These are phyloP conservation scores for Alternaria triticimaculans DNA, from an alignment of 2,329 filamentous ascomycete genomes.

Conservation along the genomic window DNA sequence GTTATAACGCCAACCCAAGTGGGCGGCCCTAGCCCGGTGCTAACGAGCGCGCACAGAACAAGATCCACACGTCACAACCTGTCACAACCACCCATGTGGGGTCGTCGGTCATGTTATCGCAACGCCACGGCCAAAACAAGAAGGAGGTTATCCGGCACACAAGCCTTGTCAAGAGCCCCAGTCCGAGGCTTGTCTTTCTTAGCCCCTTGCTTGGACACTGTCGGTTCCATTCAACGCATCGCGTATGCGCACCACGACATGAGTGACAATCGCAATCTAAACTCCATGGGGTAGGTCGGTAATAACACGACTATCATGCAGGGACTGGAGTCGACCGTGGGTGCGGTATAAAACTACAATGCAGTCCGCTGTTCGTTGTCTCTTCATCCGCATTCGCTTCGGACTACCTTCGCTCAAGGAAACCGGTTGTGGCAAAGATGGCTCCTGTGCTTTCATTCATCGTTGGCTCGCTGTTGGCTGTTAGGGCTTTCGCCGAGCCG, in stretches of 20 bases:
- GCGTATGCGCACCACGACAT: not conserved
- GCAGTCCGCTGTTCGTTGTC: not conserved
- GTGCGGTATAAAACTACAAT: conserved; percentile 4
- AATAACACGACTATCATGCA: conserved; percentile 1
- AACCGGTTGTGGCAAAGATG: conserved; percentile 23
- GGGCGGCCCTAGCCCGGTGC: not conserved
- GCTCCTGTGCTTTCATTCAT: conserved; percentile 32
- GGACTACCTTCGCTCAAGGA: conserved; percentile 15
- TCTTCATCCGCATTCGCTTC: conserved; percentile 12
- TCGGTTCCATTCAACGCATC: not conserved
- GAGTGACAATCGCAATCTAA: not conserved
- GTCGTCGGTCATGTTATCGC: conserved; percentile 8
- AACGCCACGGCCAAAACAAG: conserved; percentile 9
- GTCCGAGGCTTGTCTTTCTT: conserved; percentile 16
- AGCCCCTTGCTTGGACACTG: conserved; percentile 7
- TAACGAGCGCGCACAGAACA: not conserved
- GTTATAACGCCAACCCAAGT: conserved; percentile 1
- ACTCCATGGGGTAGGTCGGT: conserved; percentile 1
- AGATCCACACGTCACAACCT: not conserved
- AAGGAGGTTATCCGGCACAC: conserved; percentile 15
- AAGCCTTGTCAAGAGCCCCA: conserved; percentile 17
- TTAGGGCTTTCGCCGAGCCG: conserved; percentile 28
- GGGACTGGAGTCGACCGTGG: not conserved
- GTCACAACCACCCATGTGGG: not conserved
- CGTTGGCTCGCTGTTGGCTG: conserved; percentile 32